Conservation (phyloP, 2,329 filamentous ascomycete species). For the Apiospora koreana region DNA sequence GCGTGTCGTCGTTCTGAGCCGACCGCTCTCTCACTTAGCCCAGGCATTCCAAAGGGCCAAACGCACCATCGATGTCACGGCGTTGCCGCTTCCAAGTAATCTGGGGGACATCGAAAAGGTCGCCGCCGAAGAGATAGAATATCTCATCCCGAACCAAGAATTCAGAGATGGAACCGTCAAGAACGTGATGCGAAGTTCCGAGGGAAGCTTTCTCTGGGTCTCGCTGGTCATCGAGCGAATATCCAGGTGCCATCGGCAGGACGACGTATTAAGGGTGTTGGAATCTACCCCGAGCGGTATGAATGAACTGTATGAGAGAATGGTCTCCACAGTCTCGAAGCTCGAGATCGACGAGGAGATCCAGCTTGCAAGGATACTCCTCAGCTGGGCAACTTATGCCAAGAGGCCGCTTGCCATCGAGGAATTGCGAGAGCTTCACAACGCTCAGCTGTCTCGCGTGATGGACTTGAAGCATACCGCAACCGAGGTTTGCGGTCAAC, state of each 20-base stretch:
- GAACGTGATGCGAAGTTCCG: conserved; percentile 25
- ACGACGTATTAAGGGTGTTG: conserved; percentile 26
- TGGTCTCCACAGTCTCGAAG: conserved; percentile 14
- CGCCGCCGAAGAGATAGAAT: conserved; percentile 15
- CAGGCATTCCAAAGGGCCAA: neutral
- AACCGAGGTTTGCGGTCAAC: conserved; percentile 18
- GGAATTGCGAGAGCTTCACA: conserved; percentile 16
- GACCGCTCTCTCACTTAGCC: neutral
- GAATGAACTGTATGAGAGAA: conserved; percentile 22
- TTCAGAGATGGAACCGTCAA: conserved; percentile 16
- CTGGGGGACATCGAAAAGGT: conserved; percentile 17
- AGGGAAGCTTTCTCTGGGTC: conserved; percentile 37
- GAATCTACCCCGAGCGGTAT: conserved; percentile 32
- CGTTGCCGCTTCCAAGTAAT: conserved; percentile 7
- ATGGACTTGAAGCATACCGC: conserved; percentile 18
- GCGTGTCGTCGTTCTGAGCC: neutral
- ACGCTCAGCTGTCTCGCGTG: conserved; percentile 15
- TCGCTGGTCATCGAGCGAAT: conserved; percentile 31
- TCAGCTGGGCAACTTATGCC: conserved; percentile 19
- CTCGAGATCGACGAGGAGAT: conserved; percentile 13
- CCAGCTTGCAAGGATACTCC: conserved; percentile 12
- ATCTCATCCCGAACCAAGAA: conserved; percentile 13
- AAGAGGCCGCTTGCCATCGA: conserved; percentile 14
- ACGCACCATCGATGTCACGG: conserved; percentile 14
- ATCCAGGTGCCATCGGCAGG: conserved; percentile 25